Evolutionary conservation across 768 basidiomycete species (phyloP), one percentile per base, ranked within the genome.

Genomic region (Hirschioporus abietinus): DNA sequence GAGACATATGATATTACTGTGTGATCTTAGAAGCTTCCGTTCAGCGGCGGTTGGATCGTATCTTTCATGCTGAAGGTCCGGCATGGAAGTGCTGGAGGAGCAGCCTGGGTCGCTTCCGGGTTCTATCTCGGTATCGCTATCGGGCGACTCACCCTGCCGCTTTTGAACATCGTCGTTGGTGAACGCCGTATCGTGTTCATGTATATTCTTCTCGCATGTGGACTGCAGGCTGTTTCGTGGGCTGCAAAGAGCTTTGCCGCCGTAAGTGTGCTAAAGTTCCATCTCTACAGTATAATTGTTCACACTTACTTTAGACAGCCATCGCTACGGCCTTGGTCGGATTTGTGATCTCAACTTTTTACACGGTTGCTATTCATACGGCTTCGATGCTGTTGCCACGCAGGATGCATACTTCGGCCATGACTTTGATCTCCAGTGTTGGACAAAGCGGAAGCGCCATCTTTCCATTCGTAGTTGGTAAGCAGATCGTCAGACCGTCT

Each of bases 301-400:
- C 15, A 52, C 12, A 3, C 42, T 52, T 20, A 12, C 20, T 52
- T 52, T 52, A 52, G 42, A 75, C 74, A 10, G 74, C 74, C 0
- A 65, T 72, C 52, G 73, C 71, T 57, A 75, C 74, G 10, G 72
- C 72, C n/a, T 66, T 75, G 67, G 71, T 75, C 66, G 74, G 74
- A n/a, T 67, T 75, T 59, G 72, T 70, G 24, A 75, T 75, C 71
- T 73, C 72, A 36, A 75, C 72, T 8, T 75, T 73, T 66, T 75
- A 75, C 68, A 64, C 72, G 9, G 70, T 72, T n/a, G 74, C 71
- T 30, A 72, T 73, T 61, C 68, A 70, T 15, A 68, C 67, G 5
- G 71, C 68, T 23, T 70, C 71, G 52, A 68, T 67, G 66, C 71
- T 74, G 65, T 67, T 74, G 23, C 74, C 74, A 24, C 69, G 72